phyloP scores from a whole-genome alignment of 768 basidiomycete species.

The Lanmaoa pseudosensibilis region DNA sequence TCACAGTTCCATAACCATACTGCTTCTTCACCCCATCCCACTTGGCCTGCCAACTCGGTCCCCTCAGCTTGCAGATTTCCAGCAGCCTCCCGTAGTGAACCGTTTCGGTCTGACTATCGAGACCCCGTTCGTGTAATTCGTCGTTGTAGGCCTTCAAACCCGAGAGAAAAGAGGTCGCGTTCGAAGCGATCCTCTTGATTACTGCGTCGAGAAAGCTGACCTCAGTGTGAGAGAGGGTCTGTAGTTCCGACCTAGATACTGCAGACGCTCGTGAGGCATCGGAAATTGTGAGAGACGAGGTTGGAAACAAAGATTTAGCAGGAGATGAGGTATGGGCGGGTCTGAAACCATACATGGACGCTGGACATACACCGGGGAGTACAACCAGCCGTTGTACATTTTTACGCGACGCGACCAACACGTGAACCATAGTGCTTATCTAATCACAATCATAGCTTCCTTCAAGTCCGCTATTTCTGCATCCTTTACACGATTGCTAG shows the following conservation, averaged over 20 bases:
- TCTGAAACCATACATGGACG: constrained; percentile 45
- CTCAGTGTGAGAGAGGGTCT: constrained; percentile 51
- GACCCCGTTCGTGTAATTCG: constrained; percentile 66
- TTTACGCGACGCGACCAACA: constrained; percentile 29
- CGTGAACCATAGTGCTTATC: constrained; percentile 27
- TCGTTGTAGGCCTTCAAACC: constrained; percentile 88
- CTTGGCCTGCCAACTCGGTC: constrained; percentile 77
- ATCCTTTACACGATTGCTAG: constrained; percentile 8
- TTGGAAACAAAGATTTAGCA: constrained; percentile 29
- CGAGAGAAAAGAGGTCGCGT: constrained; percentile 72
- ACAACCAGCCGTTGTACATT: constrained; percentile 13
- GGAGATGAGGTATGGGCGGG: constrained; percentile 52
- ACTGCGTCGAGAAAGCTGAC: constrained; percentile 75
- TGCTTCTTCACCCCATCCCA: constrained; percentile 72
- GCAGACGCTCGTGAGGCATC: constrained; percentile 45
- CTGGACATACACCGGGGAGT: neutral
- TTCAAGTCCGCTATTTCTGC: constrained; percentile 3
- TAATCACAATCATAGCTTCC: constrained; percentile 11
- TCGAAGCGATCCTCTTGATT: constrained; percentile 61
- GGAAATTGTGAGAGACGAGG: constrained; percentile 9
- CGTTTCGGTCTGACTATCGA: constrained; percentile 77
- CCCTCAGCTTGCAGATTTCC: constrained; percentile 80
- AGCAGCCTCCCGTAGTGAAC: constrained; percentile 79
- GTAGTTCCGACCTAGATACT: constrained; percentile 49
- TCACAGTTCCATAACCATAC: constrained; percentile 39